Conservation (phyloP, 1,284 basidiomycete genomes). For the Ganoderma lingzhi region DNA sequence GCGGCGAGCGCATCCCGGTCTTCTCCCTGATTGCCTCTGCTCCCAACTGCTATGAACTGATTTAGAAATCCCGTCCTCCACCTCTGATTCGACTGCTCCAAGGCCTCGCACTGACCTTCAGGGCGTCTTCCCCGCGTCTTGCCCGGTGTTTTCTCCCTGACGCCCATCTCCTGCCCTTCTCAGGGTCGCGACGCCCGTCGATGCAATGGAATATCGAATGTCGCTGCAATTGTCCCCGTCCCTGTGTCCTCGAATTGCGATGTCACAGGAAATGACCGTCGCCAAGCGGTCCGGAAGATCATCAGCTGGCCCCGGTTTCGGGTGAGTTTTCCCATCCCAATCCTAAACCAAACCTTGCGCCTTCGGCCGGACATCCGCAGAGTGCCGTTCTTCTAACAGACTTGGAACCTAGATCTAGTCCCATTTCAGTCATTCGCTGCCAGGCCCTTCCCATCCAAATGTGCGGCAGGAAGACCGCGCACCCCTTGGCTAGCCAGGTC, state of each 20-base stretch:
- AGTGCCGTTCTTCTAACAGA: conserved; percentile 24
- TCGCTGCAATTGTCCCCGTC: conserved; percentile 20
- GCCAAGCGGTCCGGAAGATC: conserved; percentile 33
- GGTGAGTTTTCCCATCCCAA: conserved; percentile 33
- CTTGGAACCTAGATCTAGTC: conserved; percentile 27
- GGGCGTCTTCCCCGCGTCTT: conserved; percentile 1
- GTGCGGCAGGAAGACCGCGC: conserved; percentile 22
- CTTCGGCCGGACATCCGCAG: conserved; percentile 27
- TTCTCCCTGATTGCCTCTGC: conserved; percentile 24
- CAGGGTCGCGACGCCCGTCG: conserved; percentile 20
- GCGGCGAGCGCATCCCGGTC: conserved; percentile 15
- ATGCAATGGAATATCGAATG: conserved; percentile 18
- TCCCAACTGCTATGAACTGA: conserved; percentile 9
- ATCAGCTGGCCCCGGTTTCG: conserved; percentile 30
- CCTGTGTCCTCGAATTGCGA: conserved; percentile 7
- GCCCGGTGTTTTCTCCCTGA: conserved; percentile 8
- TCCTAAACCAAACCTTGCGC: conserved; percentile 32
- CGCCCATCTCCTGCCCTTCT: conserved; percentile 1
- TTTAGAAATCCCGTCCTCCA: conserved; percentile 19
- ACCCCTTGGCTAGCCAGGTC: conserved; percentile 25
- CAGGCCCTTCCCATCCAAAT: conserved; percentile 21
- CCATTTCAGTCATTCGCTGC: conserved; percentile 17
- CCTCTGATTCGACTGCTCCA: conserved; percentile 16
- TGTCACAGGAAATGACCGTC: conserved; percentile 22
- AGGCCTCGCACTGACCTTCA: conserved; percentile 1